phyloP scores from a whole-genome alignment of 495 filamentous ascomycete species.

The Hyaloscypha bicolor region DNA sequence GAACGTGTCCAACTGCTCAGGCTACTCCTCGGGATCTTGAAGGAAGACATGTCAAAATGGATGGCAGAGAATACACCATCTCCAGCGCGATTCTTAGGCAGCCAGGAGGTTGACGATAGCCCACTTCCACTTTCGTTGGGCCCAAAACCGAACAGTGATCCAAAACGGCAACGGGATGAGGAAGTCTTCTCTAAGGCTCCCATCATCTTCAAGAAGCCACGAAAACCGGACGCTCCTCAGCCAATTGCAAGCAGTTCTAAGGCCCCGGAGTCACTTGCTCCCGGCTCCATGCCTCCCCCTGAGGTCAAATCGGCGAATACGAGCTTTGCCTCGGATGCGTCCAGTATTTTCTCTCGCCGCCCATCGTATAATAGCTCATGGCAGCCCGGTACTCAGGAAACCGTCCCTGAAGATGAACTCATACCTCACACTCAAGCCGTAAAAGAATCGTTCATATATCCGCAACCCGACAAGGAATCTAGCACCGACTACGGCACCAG shows the following conservation, averaged over 20 bases:
- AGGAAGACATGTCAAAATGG: neutral
- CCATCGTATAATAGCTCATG: neutral
- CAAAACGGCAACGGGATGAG: constrained; percentile 15
- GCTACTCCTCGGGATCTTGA: constrained; percentile 12
- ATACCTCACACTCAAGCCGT: neutral
- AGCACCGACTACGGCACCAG: constrained; percentile 22
- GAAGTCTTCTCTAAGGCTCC: neutral
- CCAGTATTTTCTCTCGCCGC: constrained; percentile 19
- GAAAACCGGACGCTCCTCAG: constrained; percentile 1
- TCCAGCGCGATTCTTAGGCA: neutral
- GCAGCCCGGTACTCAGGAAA: constrained; percentile 14
- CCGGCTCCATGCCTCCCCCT: neutral
- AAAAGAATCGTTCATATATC: constrained; percentile 8
- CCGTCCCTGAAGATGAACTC: constrained; percentile 1
- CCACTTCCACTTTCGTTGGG: constrained; percentile 6
- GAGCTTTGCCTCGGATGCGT: constrained; percentile 24
- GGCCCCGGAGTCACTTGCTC: neutral
- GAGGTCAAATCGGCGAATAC: constrained; percentile 6
- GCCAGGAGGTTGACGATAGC: neutral
- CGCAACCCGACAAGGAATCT: neutral
- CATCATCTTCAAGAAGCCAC: constrained; percentile 11
- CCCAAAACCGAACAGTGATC: neutral
- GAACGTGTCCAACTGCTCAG: constrained; percentile 15
- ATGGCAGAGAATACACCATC: neutral
- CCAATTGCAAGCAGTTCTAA: neutral